phyloP scores from a whole-genome alignment of 768 basidiomycete genomes.

The Paxillus involutus region DNA sequence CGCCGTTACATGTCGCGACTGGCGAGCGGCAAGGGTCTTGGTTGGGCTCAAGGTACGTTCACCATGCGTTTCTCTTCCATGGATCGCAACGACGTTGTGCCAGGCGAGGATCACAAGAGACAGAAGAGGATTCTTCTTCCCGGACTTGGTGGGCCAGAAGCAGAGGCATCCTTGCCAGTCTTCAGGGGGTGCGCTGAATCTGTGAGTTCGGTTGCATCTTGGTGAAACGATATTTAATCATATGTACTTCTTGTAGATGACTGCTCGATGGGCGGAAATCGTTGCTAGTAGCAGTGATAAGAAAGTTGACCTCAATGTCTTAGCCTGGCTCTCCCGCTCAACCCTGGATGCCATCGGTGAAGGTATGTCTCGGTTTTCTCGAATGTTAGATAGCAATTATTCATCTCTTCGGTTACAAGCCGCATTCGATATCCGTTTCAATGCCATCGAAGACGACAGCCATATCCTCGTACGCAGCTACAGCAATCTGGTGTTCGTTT shows the following conservation, averaged over 20 bases:
- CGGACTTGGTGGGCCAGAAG: constrained; percentile 52
- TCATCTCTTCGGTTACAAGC: constrained; percentile 21
- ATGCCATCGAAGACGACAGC: constrained; percentile 29
- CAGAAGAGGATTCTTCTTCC: constrained; percentile 56
- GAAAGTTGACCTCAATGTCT: constrained; percentile 22
- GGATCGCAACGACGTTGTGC: neutral
- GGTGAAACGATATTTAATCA: neutral
- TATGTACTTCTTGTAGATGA: constrained; percentile 15
- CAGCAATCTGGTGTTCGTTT: constrained; percentile 1
- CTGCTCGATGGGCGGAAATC: constrained; percentile 22
- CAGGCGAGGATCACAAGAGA: constrained; percentile 48
- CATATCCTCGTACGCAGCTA: constrained; percentile 4
- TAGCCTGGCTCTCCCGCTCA: constrained; percentile 38
- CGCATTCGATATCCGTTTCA: constrained; percentile 52
- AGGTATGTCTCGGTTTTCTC: constrained; percentile 27
- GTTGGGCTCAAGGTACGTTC: constrained; percentile 41
- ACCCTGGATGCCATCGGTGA: constrained; percentile 52
- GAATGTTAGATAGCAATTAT: neutral
- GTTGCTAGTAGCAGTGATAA: constrained; percentile 6
- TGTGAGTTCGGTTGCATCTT: constrained; percentile 10
- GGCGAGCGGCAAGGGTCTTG: constrained; percentile 34
- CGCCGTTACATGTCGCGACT: constrained; percentile 15
- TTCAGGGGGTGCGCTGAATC: constrained; percentile 39
- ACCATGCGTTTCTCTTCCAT: constrained; percentile 7
- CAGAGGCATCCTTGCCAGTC: constrained; percentile 49